A percentile compares a stretch with the other conserved stretches of the same genome.
Evolutionary conservation across 192 early-diverging fungal species (phyloP).

Genomic region (Coemansia sp.): DNA sequence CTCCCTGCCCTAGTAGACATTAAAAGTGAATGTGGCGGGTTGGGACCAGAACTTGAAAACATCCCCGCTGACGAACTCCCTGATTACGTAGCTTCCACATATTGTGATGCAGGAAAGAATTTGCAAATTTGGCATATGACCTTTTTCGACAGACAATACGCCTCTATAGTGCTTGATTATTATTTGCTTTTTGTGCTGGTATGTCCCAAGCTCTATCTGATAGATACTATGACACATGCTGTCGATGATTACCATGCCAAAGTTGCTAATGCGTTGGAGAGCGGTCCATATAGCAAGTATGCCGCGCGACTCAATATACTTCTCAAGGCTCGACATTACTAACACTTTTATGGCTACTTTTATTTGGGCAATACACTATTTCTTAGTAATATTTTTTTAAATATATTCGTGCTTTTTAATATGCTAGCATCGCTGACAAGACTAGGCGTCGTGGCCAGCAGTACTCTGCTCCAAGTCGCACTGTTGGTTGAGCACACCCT

Average conservation of each 20-base stretch:
- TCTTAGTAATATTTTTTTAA: background rate
- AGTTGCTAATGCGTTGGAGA: background rate
- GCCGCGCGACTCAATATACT: background rate
- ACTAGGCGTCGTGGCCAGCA: no score
- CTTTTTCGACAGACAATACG: background rate
- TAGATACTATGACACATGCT: background rate
- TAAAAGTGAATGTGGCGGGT: background rate
- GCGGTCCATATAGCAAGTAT: background rate
- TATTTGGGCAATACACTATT: background rate
- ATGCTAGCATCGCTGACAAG: background rate
- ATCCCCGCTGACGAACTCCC: background rate
- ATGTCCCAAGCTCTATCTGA: background rate
- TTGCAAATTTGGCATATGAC: background rate
- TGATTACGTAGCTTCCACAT: background rate
- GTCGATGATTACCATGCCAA: background rate
- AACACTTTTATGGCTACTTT: background rate
- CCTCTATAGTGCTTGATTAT: background rate
- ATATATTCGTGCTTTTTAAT: background rate
- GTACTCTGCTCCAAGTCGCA: no score
- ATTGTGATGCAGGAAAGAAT: background rate
- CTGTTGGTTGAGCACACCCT: no score
- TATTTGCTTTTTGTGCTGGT: background rate
- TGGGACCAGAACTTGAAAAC: background rate
- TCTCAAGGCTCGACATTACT: background rate
- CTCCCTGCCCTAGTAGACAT: background rate